A percentile compares a stretch with the other conserved stretches of the same genome.
phyloP scores from a whole-genome alignment of 768 basidiomycete species.

The Termitomyces titanicus region DNA sequence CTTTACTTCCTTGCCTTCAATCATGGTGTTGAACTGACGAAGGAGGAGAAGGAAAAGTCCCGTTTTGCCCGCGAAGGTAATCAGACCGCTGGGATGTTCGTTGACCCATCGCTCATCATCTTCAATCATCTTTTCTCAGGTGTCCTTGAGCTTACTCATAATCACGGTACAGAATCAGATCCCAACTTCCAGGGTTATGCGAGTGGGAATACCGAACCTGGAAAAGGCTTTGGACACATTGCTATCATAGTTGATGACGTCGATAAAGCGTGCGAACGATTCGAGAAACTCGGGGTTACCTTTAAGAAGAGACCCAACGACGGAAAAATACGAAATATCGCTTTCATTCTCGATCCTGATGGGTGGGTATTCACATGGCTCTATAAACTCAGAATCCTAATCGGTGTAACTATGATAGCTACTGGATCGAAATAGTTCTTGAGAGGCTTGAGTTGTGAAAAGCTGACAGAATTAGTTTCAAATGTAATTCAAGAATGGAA shows the following conservation, averaged over 20 bases:
- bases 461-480: not conserved
- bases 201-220: conserved; percentile 82
- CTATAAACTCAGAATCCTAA: not conserved
- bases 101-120: not conserved
- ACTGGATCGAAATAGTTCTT: conserved; percentile 60
- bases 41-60: conserved; percentile 48
- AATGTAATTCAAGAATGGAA: not conserved
- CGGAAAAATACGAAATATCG: conserved; percentile 82
- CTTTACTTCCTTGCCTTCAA: conserved; percentile 88
- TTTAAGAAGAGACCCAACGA: conserved; percentile 89
- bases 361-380: conserved; percentile 40
- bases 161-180: conserved; percentile 88
- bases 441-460: conserved; percentile 21
- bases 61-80: conserved; percentile 66
- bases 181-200: conserved; percentile 77
- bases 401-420: conserved; percentile 28
- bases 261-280: conserved; percentile 76
- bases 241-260: conserved; percentile 83
- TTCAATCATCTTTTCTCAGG: conserved; percentile 33
- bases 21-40: conserved; percentile 46
- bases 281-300: conserved; percentile 72
- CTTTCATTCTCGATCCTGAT: conserved; percentile 84
- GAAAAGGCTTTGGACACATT: conserved; percentile 83
- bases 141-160: conserved; percentile 81
- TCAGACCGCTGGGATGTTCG: not conserved